Percentiles rank a stretch among this genome's conserved stretches.
These are phyloP conservation scores for Pistacia vera DNA, from an alignment of 345 rosid genomes.

Conservation along the genomic window DNA sequence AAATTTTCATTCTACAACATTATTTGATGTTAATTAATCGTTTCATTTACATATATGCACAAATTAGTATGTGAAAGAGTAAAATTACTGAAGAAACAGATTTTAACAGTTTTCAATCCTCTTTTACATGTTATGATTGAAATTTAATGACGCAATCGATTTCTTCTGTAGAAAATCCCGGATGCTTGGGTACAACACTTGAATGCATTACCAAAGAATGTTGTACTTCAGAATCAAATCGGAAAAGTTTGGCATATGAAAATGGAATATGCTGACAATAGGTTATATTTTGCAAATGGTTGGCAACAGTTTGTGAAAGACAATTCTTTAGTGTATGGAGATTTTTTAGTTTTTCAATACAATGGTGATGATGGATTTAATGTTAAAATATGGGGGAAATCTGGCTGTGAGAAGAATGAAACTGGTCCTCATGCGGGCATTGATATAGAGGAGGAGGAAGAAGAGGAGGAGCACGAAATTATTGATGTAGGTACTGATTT, in stretches of 20 bases:
- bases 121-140: neutral
- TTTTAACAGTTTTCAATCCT: neutral
- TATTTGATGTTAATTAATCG: too few species aligned
- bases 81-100: neutral
- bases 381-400: constrained; percentile 3
- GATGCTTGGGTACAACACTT: neutral
- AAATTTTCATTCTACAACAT: too few species aligned
- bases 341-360: too few species aligned
- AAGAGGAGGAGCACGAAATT: neutral
- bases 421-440: neutral
- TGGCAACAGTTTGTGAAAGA: too few species aligned
- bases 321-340: too few species aligned
- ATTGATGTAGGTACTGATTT: neutral
- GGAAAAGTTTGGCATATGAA: constrained; percentile 17
- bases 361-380: neutral
- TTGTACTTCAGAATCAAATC: neutral
- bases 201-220: neutral
- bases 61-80: too few species aligned
- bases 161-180: constrained; percentile 14
- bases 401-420: neutral
- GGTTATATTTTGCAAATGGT: neutral
- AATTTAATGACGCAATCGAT: neutral
- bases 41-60: too few species aligned
- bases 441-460: neutral
- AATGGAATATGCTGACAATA: neutral